Percentiles rank a stretch among this genome's conserved stretches.
Conservation (phyloP, 1,284 basidiomycete genomes). For the Fomitopsis pinicola region DNA sequence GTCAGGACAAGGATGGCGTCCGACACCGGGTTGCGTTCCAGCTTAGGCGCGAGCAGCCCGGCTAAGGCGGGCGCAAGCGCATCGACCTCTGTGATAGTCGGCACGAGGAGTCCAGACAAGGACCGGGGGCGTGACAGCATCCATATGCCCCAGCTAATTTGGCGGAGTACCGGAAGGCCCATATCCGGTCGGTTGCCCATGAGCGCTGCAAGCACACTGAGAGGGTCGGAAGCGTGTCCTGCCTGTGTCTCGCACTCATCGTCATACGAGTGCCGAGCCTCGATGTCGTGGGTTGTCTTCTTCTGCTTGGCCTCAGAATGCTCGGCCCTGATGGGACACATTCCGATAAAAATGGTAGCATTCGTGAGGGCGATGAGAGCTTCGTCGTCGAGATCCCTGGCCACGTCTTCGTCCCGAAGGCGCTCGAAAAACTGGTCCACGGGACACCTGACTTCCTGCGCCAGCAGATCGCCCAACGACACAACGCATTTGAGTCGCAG, state of each 20-base stretch:
- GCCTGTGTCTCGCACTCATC: neutral
- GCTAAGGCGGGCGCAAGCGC: neutral
- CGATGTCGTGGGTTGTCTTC: neutral
- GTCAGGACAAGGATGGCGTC: neutral
- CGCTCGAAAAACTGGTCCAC: neutral
- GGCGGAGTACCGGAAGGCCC: neutral
- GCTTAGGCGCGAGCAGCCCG: neutral
- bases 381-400: neutral
- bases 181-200: neutral
- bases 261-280: neutral
- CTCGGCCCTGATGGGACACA: neutral
- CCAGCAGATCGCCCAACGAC: no score
- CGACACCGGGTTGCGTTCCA: neutral
- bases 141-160: neutral
- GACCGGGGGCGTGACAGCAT: neutral
- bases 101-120: neutral
- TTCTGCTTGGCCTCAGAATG: neutral
- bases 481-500: neutral
- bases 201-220: neutral
- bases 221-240: neutral
- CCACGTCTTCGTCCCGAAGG: neutral
- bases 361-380: neutral
- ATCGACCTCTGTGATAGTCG: neutral
- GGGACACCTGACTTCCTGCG: no score
- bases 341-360: neutral